phyloP scores from a whole-genome alignment of 2,329 filamentous ascomycete species.

The Cladophialophora exuberans region DNA sequence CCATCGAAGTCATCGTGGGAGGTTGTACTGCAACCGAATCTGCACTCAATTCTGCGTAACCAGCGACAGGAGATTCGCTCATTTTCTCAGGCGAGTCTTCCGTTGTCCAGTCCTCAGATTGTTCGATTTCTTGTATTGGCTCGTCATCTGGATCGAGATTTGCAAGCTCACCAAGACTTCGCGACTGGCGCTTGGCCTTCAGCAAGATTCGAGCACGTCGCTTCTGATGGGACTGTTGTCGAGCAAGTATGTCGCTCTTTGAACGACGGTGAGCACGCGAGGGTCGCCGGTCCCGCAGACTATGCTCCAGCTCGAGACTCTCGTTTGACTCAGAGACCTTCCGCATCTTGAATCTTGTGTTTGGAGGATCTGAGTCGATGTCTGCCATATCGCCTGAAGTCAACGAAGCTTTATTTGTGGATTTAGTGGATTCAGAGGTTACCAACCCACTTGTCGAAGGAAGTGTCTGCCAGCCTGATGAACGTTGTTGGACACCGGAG shows the following conservation, averaged over 20 bases:
- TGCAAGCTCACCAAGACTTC: conserved; percentile 9
- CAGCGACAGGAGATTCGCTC: conserved; percentile 22
- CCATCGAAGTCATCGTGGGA: conserved; percentile 4
- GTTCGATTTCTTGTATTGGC: not conserved
- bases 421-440: conserved; percentile 5
- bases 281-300: not conserved
- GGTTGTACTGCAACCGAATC: conserved; percentile 26
- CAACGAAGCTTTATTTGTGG: conserved; percentile 17
- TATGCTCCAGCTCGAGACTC: conserved; percentile 6
- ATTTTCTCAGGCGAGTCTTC: conserved; percentile 21
- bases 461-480: conserved; percentile 32
- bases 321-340: conserved; percentile 15
- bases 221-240: conserved; percentile 23
- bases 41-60: conserved; percentile 32
- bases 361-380: conserved; percentile 28
- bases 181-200: conserved; percentile 24
- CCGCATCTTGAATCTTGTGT: conserved; percentile 24
- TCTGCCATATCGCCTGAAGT: conserved; percentile 31
- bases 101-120: conserved; percentile 24
- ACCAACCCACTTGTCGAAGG: conserved; percentile 24
- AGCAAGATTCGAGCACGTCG: conserved; percentile 26
- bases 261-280: conserved; percentile 18
- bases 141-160: not conserved
- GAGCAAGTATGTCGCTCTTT: conserved; percentile 26
- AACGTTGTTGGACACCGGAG: conserved; percentile 6